These are phyloP conservation scores for Saccharomycopsis oosterbeekiorum DNA, from an alignment of 805 yeast genomes.

Conservation along the genomic window DNA sequence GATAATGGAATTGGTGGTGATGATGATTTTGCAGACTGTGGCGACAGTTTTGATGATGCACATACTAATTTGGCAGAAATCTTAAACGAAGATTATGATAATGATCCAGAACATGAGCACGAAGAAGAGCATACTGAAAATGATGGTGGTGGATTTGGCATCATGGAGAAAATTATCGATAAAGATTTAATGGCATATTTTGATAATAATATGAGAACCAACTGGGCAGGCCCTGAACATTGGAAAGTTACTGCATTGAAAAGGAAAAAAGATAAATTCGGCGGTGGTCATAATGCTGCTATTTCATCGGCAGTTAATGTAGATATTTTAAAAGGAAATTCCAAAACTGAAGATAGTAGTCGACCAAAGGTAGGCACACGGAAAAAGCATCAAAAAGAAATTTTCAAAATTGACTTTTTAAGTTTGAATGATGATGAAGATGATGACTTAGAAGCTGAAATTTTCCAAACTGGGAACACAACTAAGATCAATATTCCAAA, in stretches of 20 bases:
- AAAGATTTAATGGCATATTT: slow-evolving; percentile 69
- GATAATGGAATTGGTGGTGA: slow-evolving; percentile 23
- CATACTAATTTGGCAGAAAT: slow-evolving; percentile 18
- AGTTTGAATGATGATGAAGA: slow-evolving; percentile 17
- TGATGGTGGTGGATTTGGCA: slow-evolving; percentile 21
- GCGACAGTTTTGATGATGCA: slow-evolving; percentile 20
- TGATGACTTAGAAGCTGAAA: slow-evolving; percentile 27
- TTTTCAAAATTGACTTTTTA: slow-evolving; percentile 35
- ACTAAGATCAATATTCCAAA: slow-evolving; percentile 34
- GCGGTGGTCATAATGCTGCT: neutral
- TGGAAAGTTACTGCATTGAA: slow-evolving; percentile 72
- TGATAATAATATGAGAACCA: slow-evolving; percentile 54
- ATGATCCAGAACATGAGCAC: slow-evolving; percentile 21
- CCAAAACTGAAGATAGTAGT: neutral
- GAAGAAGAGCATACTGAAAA: slow-evolving; percentile 18
- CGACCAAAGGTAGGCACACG: neutral
- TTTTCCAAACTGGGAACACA: slow-evolving; percentile 32
- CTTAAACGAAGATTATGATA: slow-evolving; percentile 21
- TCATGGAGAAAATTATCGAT: slow-evolving; percentile 33
- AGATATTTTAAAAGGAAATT: neutral
- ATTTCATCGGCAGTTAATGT: neutral
- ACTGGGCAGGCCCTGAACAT: slow-evolving; percentile 90
- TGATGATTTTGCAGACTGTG: slow-evolving; percentile 18
- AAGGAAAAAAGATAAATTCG: slow-evolving; percentile 29
- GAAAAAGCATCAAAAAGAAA: slow-evolving; percentile 28